Base-by-base conservation (phyloP, 305 asterid genomes). In the Fraxinus sp. region DNA sequence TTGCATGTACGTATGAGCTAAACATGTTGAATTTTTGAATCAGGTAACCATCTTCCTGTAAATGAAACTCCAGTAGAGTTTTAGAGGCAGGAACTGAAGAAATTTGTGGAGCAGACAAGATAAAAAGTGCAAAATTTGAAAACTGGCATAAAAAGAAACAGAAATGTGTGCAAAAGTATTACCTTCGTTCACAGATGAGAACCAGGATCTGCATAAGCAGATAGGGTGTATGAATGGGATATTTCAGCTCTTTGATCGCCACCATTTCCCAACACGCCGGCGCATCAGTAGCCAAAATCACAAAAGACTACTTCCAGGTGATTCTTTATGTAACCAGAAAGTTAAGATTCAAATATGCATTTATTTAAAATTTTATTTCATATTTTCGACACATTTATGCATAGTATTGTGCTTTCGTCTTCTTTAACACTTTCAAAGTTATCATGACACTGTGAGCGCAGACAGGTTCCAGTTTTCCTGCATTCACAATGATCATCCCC, bases 171-270 rank as follows among this genome's bases (percentile, higher is more conserved):
- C 92, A 30, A 90, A 87, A 84, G 88, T 79, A 78, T 76, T 86
- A 84, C 76, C 93, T 74, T 86, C 94, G 52, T 49, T 86, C 55
- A 81, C 79, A 76, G 90, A 94, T 5, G 97, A 91, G 72, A 86
- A 85, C 73, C 79, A 78, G 80, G 94, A 92, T 84, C 87, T 95
- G 83, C 88, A 86, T 78, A 96, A 94, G 92, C 95, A 96, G 87
- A 87, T 92, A 64, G 99, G 98, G 28, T 96, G 99, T 92, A 94
- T 96, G 98, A 91, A 93, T 82, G 97, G 97, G 78, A 84, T 96
- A 83, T 96, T 93, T 81, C 99, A 92, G 87, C 86, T 93, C 81
- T 93, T 95, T 33, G 98, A 95, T 85, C 91, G 97, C 39, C 95
- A 90, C 77, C 93, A 93, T 86, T 90, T 92, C 88, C 86, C 91